A percentile compares a stretch with the other conserved stretches of the same genome.
phyloP scores from a whole-genome alignment of 805 yeast genomes.

The Teunomyces gatunensis region DNA sequence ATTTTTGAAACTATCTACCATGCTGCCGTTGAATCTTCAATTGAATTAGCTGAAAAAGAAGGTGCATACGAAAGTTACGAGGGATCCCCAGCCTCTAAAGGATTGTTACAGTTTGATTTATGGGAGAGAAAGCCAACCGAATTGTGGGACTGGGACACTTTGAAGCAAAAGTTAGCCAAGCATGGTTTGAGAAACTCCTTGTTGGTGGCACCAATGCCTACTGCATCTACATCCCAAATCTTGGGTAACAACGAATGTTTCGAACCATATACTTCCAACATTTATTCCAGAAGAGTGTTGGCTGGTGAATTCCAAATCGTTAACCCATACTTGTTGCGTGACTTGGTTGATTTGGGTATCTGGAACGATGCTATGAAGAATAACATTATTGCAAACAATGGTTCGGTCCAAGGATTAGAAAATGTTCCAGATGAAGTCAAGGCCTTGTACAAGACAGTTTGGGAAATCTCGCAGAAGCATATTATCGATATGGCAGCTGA shows the following conservation, averaged over 20 bases:
- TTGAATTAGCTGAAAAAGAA: slow-evolving; percentile 50
- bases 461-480: slow-evolving; percentile 60
- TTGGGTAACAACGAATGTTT: slow-evolving; percentile 62
- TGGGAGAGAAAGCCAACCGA: slow-evolving; percentile 61
- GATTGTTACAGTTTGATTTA: slow-evolving; percentile 54
- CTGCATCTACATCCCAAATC: slow-evolving; percentile 65
- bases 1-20: slow-evolving; percentile 63
- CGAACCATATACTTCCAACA: slow-evolving; percentile 62
- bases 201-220: slow-evolving; percentile 65
- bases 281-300: slow-evolving; percentile 59
- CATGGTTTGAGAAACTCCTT: slow-evolving; percentile 58
- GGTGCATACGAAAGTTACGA: slow-evolving; percentile 51
- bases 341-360: slow-evolving; percentile 55
- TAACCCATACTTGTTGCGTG: slow-evolving; percentile 56
- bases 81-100: slow-evolving; percentile 61
- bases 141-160: slow-evolving; percentile 52
- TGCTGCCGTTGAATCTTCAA: slow-evolving; percentile 56
- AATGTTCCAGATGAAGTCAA: slow-evolving; percentile 54
- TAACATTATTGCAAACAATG: slow-evolving; percentile 53
- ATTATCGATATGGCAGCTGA: slow-evolving; percentile 46
- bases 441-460: slow-evolving; percentile 56
- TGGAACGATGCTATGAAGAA: slow-evolving; percentile 61
- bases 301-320: slow-evolving; percentile 67
- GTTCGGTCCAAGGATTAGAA: slow-evolving; percentile 55
- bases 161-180: slow-evolving; percentile 47